Evolutionary conservation across 371 early-diverging fungal species (phyloP), one percentile per base, ranked within the genome.

Genomic region (Spraguea lophii): DNA sequence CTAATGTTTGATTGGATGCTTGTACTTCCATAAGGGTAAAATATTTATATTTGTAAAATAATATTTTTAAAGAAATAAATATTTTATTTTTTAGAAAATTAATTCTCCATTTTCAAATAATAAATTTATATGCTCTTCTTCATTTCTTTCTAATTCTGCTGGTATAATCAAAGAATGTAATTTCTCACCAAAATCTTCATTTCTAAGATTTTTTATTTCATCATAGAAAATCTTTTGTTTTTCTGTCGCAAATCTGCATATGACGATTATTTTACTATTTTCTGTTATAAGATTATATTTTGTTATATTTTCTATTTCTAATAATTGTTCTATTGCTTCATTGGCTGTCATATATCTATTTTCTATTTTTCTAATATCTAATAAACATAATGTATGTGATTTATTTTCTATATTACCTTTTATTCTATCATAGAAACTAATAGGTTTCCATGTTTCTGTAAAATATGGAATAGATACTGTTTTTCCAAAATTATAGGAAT

Each of bases 401-500:
- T 83, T 84, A 45, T 77, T 68, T 37, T 71, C 65, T 22, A 76
- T 66, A 70, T 98, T 98, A 52, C 76, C 77, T 59, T 78, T 76
- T 67, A 98, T 80, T 52, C 85, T 80, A 54, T 82, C 82, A 70
- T 88, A 90, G 69, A 89, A 92, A 59, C 84, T 84, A 65, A 85
- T 88, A 0, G 94, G 94, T 30, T 84, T 76, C 90, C 89, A 92
- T 16, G 71, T 79, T 2, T 89, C 88, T 3, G 82, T 81, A 69
- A 90, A 94, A 70, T 89, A 94, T 2, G 87, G 88, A 57, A 98
- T 83, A n/a, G 93, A 90, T 35, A 98, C 81, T 6, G 91, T 88
- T 68, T 84, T 84, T 20, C 99, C 99, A 76, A 88, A 93, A 70
- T 81, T 83, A 74, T 98, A 98, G 35, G 93, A 77, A 67, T 88